A percentile compares a stretch with the other conserved stretches of the same genome.
These are phyloP conservation scores for Cadophora malorum DNA, from an alignment of 2,329 filamentous ascomycete species.

Conservation along the genomic window DNA sequence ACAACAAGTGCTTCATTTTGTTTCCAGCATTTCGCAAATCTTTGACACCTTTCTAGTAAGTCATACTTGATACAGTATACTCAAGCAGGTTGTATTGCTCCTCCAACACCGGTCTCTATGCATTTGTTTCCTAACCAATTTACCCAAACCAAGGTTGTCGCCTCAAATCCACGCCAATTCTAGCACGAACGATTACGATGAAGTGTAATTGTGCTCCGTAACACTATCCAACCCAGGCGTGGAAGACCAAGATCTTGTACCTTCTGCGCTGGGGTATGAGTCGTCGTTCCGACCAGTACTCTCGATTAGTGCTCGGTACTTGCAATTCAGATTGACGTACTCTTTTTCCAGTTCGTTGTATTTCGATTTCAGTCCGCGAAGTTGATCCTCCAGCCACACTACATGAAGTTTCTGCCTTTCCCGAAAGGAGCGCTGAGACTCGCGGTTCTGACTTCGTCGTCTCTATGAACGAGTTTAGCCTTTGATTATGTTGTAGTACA, in stretches of 20 bases:
- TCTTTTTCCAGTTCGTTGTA: constrained; percentile 7
- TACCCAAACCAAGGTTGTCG: neutral
- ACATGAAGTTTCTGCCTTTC: constrained; percentile 18
- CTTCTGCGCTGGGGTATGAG: neutral
- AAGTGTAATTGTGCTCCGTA: neutral
- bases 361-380: constrained; percentile 1
- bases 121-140: neutral
- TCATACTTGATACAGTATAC: neutral
- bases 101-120: neutral
- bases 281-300: neutral
- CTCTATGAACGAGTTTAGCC: neutral
- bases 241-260: neutral
- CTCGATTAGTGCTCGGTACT: constrained; percentile 17
- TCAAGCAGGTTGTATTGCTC: neutral
- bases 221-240: no score
- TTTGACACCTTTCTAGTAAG: neutral
- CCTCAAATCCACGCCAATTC: neutral
- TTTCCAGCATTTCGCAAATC: neutral
- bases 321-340: constrained; percentile 13
- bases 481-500: neutral
- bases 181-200: neutral
- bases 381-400: constrained; percentile 13
- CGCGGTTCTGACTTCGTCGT: constrained; percentile 19
- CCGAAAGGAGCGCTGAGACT: constrained; percentile 17
- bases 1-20: neutral